These are phyloP conservation scores for Aspergillus versicolor DNA, from an alignment of 2,329 filamentous ascomycete genomes.

Conservation along the genomic window DNA sequence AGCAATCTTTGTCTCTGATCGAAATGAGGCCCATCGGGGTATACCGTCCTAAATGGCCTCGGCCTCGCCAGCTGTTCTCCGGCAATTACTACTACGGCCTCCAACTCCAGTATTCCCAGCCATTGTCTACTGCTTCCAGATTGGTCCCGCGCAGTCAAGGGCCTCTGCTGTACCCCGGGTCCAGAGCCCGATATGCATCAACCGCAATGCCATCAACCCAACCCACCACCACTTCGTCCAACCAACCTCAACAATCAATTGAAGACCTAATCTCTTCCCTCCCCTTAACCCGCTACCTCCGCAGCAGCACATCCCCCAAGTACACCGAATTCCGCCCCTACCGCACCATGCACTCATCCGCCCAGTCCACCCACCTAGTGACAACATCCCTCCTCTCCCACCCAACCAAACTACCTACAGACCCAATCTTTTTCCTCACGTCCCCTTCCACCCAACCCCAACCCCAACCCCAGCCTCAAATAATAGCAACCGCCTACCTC, in stretches of 20 bases:
- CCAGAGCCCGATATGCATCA: background rate
- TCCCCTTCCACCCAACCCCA: background rate
- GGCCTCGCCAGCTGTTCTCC: background rate
- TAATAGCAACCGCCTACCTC: background rate
- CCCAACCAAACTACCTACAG: background rate
- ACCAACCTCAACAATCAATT: background rate
- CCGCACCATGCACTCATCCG: background rate
- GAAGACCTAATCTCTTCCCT: slow-evolving; percentile 1
- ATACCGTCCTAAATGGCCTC: background rate
- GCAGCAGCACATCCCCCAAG: background rate
- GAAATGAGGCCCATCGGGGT: background rate
- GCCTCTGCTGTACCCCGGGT: too few species aligned
- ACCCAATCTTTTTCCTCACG: background rate
- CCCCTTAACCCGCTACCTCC: background rate
- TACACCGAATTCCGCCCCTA: background rate
- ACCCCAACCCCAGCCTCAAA: background rate
- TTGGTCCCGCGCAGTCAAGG: too few species aligned
- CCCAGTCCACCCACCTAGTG: background rate
- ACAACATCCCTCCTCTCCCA: background rate
- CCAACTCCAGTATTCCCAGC: background rate
- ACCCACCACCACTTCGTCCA: background rate
- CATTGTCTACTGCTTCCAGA: background rate
- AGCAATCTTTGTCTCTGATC: background rate
- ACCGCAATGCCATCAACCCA: background rate
- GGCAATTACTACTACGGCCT: background rate